Conservation (phyloP, 192 early-diverging fungal species). For the Oehlia diaphana region DNA sequence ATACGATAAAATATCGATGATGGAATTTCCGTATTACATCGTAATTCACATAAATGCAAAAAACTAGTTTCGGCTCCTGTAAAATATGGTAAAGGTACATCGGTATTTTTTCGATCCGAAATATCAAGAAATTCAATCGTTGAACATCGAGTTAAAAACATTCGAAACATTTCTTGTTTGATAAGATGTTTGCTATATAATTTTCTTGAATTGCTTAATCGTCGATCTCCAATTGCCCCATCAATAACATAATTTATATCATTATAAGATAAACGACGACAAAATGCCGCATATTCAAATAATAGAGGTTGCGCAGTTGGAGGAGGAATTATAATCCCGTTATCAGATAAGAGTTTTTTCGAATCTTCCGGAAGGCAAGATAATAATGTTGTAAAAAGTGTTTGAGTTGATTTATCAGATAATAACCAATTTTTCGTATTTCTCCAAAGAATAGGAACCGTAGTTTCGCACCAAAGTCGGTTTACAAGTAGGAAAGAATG, state of each 20-base stretch:
- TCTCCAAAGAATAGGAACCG: constrained; percentile 8
- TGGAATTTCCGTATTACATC: background rate
- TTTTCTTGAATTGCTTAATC: background rate
- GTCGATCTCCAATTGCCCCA: background rate
- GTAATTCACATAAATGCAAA: constrained; percentile 6
- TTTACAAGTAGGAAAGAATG: constrained; percentile 3
- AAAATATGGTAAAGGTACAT: constrained; percentile 10
- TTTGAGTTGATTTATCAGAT: background rate
- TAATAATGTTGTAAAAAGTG: background rate
- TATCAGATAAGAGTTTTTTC: background rate
- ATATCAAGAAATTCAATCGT: constrained; percentile 4
- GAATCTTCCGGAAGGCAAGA: background rate
- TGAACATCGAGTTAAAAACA: background rate
- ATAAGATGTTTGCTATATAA: background rate
- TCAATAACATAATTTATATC: background rate
- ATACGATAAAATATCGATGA: constrained; percentile 5
- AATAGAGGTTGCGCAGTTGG: background rate
- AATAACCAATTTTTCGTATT: constrained; percentile 1
- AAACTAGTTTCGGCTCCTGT: background rate
- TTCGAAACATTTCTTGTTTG: constrained; percentile 1
- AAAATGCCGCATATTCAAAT: background rate
- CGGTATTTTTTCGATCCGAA: background rate
- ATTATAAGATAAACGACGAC: background rate
- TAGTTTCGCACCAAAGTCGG: constrained; percentile 8
- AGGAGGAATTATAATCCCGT: background rate